phyloP scores from a whole-genome alignment of 169 alveolate species.

The Eimeria falciformis region DNA sequence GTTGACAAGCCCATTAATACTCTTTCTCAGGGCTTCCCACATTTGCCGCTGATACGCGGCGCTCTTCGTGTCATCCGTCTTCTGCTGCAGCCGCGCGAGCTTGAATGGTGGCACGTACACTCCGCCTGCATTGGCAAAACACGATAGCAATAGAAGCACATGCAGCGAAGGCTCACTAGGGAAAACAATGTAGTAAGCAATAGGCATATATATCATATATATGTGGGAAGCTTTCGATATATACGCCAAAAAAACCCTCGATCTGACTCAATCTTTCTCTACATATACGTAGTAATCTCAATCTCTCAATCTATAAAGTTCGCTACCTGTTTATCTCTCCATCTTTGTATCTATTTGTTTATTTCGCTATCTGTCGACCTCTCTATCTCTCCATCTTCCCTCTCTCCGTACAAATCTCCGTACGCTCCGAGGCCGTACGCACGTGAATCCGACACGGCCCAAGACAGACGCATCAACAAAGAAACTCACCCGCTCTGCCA shows the following conservation, averaged over 20 bases:
- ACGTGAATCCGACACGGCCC: too few species aligned
- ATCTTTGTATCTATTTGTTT: neutral
- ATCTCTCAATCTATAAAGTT: too few species aligned
- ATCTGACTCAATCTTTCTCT: too few species aligned
- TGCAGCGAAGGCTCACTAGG: neutral
- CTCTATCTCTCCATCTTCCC: neutral
- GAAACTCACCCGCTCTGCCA: conserved; percentile 57
- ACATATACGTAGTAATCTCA: too few species aligned
- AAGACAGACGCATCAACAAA: neutral
- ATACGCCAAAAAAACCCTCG: neutral
- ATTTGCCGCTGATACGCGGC: conserved; percentile 95
- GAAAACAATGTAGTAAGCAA: neutral
- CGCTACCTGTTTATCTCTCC: too few species aligned
- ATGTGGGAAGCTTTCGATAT: neutral
- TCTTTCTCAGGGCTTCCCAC: conserved; percentile 98
- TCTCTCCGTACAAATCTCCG: neutral
- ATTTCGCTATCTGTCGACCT: neutral
- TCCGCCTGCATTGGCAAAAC: conserved; percentile 93
- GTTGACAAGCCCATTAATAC: conserved; percentile 96
- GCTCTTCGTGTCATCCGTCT: conserved; percentile 90
- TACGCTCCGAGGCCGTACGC: neutral
- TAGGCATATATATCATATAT: neutral
- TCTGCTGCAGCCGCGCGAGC: conserved; percentile 94
- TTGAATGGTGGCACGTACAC: conserved; percentile 98
- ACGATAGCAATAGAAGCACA: conserved; percentile 10